phyloP scores from a whole-genome alignment of 202 grass and related monocot genomes.

The Sporobolus alterniflorus region DNA sequence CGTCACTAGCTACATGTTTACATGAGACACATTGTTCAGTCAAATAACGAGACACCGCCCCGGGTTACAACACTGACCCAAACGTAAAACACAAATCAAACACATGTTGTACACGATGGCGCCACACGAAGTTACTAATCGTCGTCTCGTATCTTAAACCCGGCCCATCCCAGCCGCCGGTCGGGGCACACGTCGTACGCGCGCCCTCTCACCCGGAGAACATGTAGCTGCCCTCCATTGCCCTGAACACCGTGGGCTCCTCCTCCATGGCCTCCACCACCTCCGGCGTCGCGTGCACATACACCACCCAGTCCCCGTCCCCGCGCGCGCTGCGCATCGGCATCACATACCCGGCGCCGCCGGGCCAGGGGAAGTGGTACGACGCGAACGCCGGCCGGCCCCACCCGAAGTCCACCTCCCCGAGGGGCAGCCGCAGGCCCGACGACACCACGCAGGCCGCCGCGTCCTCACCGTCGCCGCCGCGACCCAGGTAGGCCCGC shows the following conservation, averaged over 20 bases:
- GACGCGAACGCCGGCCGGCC: constrained; percentile 54
- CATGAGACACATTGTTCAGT: no score
- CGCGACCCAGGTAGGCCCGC: constrained; percentile 34
- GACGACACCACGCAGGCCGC: constrained; percentile 59
- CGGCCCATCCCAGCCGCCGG: no score
- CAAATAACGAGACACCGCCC: no score
- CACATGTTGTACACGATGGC: no score
- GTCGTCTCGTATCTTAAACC: no score
- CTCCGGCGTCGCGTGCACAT: constrained; percentile 33
- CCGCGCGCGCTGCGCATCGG: constrained; percentile 58
- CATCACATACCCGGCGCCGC: constrained; percentile 54
- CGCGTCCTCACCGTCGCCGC: constrained; percentile 8
- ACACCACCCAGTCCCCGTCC: constrained; percentile 64
- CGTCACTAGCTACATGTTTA: no score
- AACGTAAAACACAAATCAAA: no score
- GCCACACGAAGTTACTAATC: no score
- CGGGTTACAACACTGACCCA: no score
- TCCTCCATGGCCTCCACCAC: constrained; percentile 52
- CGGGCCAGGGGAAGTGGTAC: constrained; percentile 59
- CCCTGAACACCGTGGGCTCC: constrained; percentile 36
- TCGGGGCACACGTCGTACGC: no score
- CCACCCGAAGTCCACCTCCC: constrained; percentile 65
- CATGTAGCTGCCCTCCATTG: background rate
- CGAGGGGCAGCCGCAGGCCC: constrained; percentile 33
- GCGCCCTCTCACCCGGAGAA: background rate